Percentiles rank a stretch among this genome's conserved stretches.
Conservation (phyloP, 306 rosid genomes). For the Ceratonia siliqua region DNA sequence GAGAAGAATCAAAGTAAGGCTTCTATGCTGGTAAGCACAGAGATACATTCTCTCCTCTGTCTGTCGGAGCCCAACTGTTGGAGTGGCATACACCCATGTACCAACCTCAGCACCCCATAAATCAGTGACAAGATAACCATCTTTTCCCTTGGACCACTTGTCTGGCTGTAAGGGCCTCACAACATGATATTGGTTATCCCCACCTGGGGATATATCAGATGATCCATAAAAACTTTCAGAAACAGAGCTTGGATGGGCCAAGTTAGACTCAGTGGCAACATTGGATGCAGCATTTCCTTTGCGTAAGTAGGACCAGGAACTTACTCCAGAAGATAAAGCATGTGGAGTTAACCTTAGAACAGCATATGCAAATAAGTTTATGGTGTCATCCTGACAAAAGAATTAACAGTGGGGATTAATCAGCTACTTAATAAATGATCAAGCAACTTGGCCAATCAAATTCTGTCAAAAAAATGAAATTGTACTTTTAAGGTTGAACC, state of each 20-base stretch:
- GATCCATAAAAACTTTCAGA: constrained; percentile 62
- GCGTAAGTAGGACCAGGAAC: constrained; percentile 91
- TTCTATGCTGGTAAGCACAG: constrained; percentile 80
- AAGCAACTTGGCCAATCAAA: constrained; percentile 27
- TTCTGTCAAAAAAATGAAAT: constrained; percentile 2
- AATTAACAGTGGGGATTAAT: constrained; percentile 24
- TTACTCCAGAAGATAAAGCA: constrained; percentile 77
- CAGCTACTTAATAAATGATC: constrained; percentile 28
- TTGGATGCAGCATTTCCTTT: constrained; percentile 66
- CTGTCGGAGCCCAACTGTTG: constrained; percentile 77
- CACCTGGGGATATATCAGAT: constrained; percentile 40
- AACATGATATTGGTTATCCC: constrained; percentile 50
- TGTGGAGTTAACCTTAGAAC: constrained; percentile 87
- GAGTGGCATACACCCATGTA: constrained; percentile 55
- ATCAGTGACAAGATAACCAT: constrained; percentile 90
- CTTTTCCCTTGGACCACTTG: constrained; percentile 94
- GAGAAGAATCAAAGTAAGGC: constrained; percentile 78
- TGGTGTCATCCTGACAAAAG: constrained; percentile 81
- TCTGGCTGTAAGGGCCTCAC: constrained; percentile 76
- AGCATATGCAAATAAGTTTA: constrained; percentile 86
- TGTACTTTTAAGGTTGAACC: constrained; percentile 46
- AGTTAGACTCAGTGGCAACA: constrained; percentile 48
- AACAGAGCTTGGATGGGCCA: constrained; percentile 48
- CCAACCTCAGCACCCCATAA: constrained; percentile 89
- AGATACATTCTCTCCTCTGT: constrained; percentile 84